phyloP scores from a whole-genome alignment of 2,329 filamentous ascomycete genomes.

The Westerdykella ornata region DNA sequence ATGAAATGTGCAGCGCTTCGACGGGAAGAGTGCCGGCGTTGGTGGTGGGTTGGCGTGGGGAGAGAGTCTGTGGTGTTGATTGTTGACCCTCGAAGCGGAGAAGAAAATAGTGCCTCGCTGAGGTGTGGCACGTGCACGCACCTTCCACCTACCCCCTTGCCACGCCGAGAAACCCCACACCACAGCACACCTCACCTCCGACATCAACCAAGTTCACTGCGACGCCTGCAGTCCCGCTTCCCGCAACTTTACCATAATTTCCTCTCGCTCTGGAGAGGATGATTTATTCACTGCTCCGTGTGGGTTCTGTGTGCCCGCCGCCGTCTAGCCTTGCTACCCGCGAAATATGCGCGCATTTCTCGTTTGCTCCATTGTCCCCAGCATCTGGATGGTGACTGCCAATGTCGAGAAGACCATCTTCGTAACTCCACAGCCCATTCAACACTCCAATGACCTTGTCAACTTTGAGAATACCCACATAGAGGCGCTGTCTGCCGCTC shows the following conservation, averaged over 20 bases:
- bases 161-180: too few relatives aligned
- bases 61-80: constrained; percentile 6
- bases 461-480: constrained; percentile 58
- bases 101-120: background rate
- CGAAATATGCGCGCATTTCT: constrained; percentile 32
- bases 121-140: background rate
- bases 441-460: constrained; percentile 45
- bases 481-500: constrained; percentile 53
- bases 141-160: background rate
- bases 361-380: constrained; percentile 25
- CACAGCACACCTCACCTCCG: background rate
- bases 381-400: constrained; percentile 44
- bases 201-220: background rate
- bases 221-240: background rate
- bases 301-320: constrained; percentile 20
- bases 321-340: constrained; percentile 6
- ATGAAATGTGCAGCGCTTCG: constrained; percentile 10
- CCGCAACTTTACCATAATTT: background rate
- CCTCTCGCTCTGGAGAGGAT: background rate
- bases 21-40: background rate
- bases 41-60: constrained; percentile 13
- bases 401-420: constrained; percentile 95
- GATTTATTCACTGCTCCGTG: constrained; percentile 5
- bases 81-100: constrained; percentile 10
- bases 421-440: constrained; percentile 56